Evolutionary conservation across 75 land plant genomes (phyloP).

Genomic region (Cunninghamia lanceolata): DNA sequence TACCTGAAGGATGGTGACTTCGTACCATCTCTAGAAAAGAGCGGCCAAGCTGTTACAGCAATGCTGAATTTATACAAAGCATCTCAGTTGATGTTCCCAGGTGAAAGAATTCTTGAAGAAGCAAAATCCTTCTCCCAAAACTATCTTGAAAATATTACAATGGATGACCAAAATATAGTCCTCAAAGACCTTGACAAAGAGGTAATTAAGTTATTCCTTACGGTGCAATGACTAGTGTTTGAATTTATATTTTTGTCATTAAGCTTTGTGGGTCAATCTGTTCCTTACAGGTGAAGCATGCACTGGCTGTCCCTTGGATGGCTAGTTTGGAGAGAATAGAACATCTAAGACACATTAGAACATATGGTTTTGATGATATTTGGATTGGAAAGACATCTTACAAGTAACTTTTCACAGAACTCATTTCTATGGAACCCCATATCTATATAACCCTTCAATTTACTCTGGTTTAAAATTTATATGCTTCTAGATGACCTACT

Average conservation of each 20-base stretch:
- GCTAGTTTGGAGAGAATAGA: constrained; percentile 48
- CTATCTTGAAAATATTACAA: constrained; percentile 20
- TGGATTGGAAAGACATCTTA: constrained; percentile 57
- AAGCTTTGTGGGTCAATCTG: neutral
- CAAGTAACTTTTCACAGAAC: constrained; percentile 25
- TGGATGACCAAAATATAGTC: constrained; percentile 8
- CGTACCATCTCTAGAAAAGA: constrained; percentile 10
- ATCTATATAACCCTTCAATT: neutral
- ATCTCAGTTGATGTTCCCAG: constrained; percentile 44
- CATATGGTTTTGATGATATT: constrained; percentile 23
- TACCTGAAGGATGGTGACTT: constrained; percentile 4
- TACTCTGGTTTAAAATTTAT: neutral
- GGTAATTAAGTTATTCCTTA: constrained; percentile 15
- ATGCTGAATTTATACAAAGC: constrained; percentile 47
- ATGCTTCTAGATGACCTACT: neutral
- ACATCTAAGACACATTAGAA: constrained; percentile 47
- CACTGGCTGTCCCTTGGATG: constrained; percentile 43
- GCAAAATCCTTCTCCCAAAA: constrained; percentile 31
- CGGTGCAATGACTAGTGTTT: neutral
- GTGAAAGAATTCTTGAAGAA: constrained; percentile 41
- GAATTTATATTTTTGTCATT: neutral
- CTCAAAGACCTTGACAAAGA: constrained; percentile 17
- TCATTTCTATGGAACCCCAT: neutral
- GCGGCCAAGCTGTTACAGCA: constrained; percentile 20
- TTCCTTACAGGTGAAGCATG: constrained; percentile 55